Percentiles rank a stretch among this genome's conserved stretches.
phyloP scores from a whole-genome alignment of 208 protist species.

The Endotrypanum monterogeii region DNA sequence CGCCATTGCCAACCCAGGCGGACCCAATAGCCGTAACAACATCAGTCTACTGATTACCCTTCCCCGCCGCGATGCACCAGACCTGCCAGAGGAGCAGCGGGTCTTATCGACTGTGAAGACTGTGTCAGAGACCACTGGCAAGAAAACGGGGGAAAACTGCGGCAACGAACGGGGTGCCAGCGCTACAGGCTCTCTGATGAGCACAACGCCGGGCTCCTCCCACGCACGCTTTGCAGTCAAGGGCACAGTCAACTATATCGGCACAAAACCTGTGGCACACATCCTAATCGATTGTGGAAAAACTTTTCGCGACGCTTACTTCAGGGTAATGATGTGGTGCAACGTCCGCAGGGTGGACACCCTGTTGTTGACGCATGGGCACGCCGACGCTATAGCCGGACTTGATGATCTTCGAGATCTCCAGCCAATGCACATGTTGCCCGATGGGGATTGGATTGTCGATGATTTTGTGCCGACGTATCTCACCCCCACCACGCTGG shows the following conservation, averaged over 20 bases:
- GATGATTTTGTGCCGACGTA: conserved; percentile 79
- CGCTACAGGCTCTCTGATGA: background rate
- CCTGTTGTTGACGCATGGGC: conserved; percentile 87
- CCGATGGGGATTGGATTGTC: conserved; percentile 59
- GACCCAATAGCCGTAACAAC: conserved; percentile 82
- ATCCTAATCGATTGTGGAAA: conserved; percentile 91
- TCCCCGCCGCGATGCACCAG: conserved; percentile 16
- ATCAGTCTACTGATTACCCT: conserved; percentile 80
- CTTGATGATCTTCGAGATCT: conserved; percentile 92
- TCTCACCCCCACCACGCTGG: conserved; percentile 47
- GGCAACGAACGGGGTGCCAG: background rate
- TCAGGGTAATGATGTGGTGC: conserved; percentile 73
- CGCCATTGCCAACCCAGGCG: conserved; percentile 54
- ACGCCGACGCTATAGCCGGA: conserved; percentile 82
- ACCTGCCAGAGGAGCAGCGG: background rate
- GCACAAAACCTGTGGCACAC: conserved; percentile 39
- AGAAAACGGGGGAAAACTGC: background rate
- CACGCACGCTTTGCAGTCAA: conserved; percentile 32
- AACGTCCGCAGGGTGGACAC: conserved; percentile 69
- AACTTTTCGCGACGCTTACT: conserved; percentile 91
- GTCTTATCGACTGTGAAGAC: background rate
- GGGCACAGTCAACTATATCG: conserved; percentile 32
- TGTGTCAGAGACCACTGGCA: background rate
- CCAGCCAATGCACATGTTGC: conserved; percentile 67
- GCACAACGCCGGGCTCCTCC: background rate